Base-by-base conservation (phyloP, 306 rosid genomes). In the Heteromeles arbutifolia region DNA sequence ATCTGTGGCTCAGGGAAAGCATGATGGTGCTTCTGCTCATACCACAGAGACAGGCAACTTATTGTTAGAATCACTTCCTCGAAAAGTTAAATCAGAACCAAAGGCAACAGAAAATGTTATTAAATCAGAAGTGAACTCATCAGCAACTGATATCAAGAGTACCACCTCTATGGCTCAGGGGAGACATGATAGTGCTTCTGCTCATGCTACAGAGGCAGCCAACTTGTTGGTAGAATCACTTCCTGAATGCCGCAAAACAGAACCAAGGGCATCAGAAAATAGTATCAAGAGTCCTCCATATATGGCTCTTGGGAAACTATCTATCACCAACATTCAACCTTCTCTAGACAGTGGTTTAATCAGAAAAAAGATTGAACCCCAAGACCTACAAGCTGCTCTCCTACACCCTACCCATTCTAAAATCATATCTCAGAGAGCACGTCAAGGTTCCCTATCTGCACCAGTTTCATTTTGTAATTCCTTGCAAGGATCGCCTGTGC, bases 391-490 rank as follows among this genome's bases (percentile, higher is more conserved):
- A 64, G 73, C 70, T 83, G 68, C 88, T 67, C 84, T 85, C 75
- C 90, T 83, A 75, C 83, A 81, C 28, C 86, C 96, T 72, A 58
- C 87, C 28, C 89, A 84, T 74, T 70, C 91, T 67, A 95, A 87
- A 87, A 90, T 92, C 81, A 88, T 92, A 70, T 88, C 96, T 72
- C 96, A 84, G 65, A 72, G 81, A 81, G 84, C 84, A 70, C 86
- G 78, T 79, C 85, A 88, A 77, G 69, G 84, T 82, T 69, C 85
- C 72, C 76, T 79, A 81, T 82, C 90, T n/a, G 73, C 91, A 61
- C 78, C 93, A 24, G 68, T 67, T 87, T 89, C 94, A 74, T 75
- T 53, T 74, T 62, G 76, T 84, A 86, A 79, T 82, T 82, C 93
- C 70, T 82, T 84, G 70, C 93, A 79, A 80, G 93, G 89, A 66